These are phyloP conservation scores for Anthracocystis walkeri DNA, from an alignment of 1,284 basidiomycete genomes.

Conservation along the genomic window DNA sequence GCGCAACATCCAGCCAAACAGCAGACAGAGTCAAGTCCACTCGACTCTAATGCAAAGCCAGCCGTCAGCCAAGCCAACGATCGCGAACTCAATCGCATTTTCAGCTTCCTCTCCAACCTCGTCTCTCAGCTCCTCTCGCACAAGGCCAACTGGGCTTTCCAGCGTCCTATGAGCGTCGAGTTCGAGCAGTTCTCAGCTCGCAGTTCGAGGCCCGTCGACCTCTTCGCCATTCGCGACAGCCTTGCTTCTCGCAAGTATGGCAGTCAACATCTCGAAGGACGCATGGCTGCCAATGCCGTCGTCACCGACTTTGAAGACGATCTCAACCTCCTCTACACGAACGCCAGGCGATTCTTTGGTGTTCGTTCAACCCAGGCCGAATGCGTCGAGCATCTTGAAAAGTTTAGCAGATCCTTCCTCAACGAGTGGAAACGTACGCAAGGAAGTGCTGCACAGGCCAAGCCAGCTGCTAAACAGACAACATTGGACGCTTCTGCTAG, in stretches of 20 bases:
- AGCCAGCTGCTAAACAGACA: background rate
- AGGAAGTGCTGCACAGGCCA: conserved; percentile 16
- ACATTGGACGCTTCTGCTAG: conserved; percentile 16
- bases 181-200: conserved; percentile 46
- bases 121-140: conserved; percentile 45
- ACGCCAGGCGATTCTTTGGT: conserved; percentile 43
- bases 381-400: conserved; percentile 48
- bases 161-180: conserved; percentile 37
- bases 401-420: conserved; percentile 42
- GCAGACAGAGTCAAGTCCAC: background rate
- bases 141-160: conserved; percentile 47
- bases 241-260: conserved; percentile 42
- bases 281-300: conserved; percentile 45
- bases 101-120: conserved; percentile 46
- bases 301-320: conserved; percentile 53
- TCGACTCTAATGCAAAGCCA: conserved; percentile 9
- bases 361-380: conserved; percentile 44
- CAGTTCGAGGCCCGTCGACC: conserved; percentile 46
- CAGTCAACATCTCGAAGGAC: conserved; percentile 34
- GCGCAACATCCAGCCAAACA: background rate
- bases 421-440: conserved; percentile 48
- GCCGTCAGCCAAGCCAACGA: conserved; percentile 14
- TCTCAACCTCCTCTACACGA: conserved; percentile 38
- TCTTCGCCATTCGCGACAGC: conserved; percentile 46
- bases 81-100: conserved; percentile 39